Conservation (phyloP, 495 filamentous ascomycete genomes). For the Cetradonia linearis region DNA sequence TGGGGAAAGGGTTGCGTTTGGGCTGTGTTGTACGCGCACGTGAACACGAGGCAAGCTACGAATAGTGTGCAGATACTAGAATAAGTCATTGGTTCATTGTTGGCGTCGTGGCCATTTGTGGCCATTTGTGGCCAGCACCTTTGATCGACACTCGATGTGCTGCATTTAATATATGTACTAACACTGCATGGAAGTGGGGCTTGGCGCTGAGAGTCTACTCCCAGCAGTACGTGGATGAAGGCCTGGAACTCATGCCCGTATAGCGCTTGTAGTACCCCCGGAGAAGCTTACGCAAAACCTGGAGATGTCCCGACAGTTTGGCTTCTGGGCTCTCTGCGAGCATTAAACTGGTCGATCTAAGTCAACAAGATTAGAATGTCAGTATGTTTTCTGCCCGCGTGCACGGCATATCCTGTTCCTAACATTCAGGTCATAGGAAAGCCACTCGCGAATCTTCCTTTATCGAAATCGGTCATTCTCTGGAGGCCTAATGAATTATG, state of each 20-base stretch:
- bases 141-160: constrained; percentile 1
- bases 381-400: background rate
- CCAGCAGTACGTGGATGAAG: background rate
- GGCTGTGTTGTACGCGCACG: background rate
- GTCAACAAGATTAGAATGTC: too few relatives aligned
- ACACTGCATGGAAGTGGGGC: background rate
- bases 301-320: background rate
- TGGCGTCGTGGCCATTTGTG: background rate
- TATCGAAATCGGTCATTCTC: background rate
- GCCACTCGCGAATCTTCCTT: background rate
- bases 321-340: background rate
- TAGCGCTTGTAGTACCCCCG: background rate
- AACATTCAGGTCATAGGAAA: background rate
- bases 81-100: background rate
- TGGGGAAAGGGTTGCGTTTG: background rate
- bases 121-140: background rate
- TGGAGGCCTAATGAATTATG: background rate
- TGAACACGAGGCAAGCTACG: background rate
- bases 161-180: background rate
- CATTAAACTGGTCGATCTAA: too few relatives aligned
- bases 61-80: background rate
- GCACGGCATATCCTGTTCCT: background rate
- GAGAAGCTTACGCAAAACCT: background rate
- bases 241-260: background rate
- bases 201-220: background rate